Percentiles rank a stretch among this genome's conserved stretches.
phyloP scores from a whole-genome alignment of 768 basidiomycete species.

The Multifurca ochricompacta region DNA sequence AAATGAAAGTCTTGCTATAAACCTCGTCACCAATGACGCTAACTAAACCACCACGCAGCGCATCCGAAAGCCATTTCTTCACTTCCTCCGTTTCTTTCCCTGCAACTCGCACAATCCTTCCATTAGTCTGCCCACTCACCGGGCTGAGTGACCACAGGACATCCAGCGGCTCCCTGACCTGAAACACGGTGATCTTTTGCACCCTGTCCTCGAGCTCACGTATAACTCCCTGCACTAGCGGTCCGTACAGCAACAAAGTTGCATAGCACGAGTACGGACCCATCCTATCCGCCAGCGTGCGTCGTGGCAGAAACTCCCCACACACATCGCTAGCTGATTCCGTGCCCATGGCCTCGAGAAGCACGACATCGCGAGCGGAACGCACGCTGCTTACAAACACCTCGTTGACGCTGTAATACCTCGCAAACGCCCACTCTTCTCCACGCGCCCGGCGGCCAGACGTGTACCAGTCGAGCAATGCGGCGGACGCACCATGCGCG shows the following conservation, averaged over 20 bases:
- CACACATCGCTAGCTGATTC: slow-evolving; percentile 14
- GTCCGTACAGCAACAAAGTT: slow-evolving; percentile 74
- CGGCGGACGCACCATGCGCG: slow-evolving; percentile 48
- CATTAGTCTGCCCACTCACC: slow-evolving; percentile 36
- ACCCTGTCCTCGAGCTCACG: slow-evolving; percentile 42
- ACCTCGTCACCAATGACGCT: slow-evolving; percentile 53
- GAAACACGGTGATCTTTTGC: slow-evolving; percentile 54
- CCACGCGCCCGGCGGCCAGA: slow-evolving; percentile 76
- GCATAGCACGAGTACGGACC: slow-evolving; percentile 88
- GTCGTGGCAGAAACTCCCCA: slow-evolving; percentile 28
- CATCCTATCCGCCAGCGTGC: slow-evolving; percentile 52
- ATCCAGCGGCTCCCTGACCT: slow-evolving; percentile 40
- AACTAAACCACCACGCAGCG: slow-evolving; percentile 43
- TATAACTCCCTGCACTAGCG: slow-evolving; percentile 43
- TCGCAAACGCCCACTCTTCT: slow-evolving; percentile 85
- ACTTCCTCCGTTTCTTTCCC: slow-evolving; percentile 72
- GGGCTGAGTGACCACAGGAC: slow-evolving; percentile 79
- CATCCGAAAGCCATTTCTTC: slow-evolving; percentile 56
- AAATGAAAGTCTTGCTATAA: slow-evolving; percentile 56
- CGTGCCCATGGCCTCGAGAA: slow-evolving; percentile 52
- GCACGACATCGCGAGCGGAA: slow-evolving; percentile 68
- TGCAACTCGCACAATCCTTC: slow-evolving; percentile 63
- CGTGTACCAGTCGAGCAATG: slow-evolving; percentile 88
- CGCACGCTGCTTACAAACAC: slow-evolving; percentile 57
- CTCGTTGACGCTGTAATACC: slow-evolving; percentile 83